These are phyloP conservation scores for Stentor roeselii DNA, from an alignment of 73 alveolate genomes.

Conservation along the genomic window DNA sequence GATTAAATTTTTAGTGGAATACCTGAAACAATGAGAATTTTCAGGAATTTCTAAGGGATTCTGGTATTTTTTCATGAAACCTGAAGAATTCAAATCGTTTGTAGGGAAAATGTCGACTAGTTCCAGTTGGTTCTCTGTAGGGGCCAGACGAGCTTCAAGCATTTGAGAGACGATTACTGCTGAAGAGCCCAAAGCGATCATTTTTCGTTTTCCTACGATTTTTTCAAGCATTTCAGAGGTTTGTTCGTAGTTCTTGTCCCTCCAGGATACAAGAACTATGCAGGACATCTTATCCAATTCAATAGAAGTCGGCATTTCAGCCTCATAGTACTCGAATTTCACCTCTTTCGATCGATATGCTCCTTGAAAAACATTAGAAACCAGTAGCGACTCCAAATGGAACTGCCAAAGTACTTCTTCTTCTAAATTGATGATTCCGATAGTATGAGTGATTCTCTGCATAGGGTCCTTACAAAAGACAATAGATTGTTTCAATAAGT, in stretches of 20 bases:
- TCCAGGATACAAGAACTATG: neutral
- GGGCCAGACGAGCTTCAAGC: slow-evolving; percentile 7
- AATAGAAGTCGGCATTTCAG: slow-evolving; percentile 1
- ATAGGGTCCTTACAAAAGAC: neutral
- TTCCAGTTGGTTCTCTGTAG: slow-evolving; percentile 1
- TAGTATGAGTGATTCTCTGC: neutral
- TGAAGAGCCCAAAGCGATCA: neutral
- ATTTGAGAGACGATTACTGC: neutral
- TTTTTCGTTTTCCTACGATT: neutral
- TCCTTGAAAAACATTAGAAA: neutral
- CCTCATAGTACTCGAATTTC: neutral
- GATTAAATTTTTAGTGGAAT: neutral
- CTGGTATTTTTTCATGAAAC: neutral
- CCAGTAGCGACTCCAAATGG: neutral
- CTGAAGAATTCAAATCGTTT: neutral
- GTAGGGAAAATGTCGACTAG: neutral
- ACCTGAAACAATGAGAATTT: neutral
- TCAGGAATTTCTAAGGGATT: neutral
- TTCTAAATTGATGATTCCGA: slow-evolving; percentile 14
- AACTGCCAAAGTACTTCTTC: slow-evolving; percentile 23
- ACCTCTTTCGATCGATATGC: slow-evolving; percentile 9
- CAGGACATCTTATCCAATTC: neutral
- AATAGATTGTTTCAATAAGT: neutral
- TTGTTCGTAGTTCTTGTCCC: neutral
- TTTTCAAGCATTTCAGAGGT: neutral